Evolutionary conservation across 2,329 filamentous ascomycete species (phyloP).

Genomic region (Thermochaetoides dissita): DNA sequence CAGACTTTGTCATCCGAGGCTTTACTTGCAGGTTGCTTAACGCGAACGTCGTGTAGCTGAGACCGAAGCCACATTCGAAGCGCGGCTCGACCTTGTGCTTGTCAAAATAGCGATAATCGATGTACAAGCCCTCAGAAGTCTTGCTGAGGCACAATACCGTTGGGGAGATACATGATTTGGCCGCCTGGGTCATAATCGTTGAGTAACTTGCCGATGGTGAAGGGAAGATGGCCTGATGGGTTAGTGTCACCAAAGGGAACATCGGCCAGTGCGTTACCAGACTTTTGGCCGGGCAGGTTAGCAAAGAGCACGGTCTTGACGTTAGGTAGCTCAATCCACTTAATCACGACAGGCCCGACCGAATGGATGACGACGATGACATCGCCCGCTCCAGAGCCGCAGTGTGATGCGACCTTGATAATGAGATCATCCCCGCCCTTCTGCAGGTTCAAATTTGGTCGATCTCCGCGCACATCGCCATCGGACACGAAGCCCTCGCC

Average conservation of each 20-base stretch:
- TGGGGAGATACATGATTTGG: slow-evolving; percentile 55
- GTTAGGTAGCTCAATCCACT: slow-evolving; percentile 62
- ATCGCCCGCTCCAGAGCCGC: slow-evolving; percentile 47
- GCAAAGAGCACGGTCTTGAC: slow-evolving; percentile 70
- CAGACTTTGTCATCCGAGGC: slow-evolving; percentile 31
- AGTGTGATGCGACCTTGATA: slow-evolving; percentile 51
- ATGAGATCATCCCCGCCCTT: slow-evolving; percentile 67
- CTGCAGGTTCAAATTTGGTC: slow-evolving; percentile 62
- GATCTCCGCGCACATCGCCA: slow-evolving; percentile 59
- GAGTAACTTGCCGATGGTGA: slow-evolving; percentile 64
- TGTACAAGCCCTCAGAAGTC: slow-evolving; percentile 70
- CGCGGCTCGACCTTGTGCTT: slow-evolving; percentile 58
- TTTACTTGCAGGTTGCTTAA: slow-evolving; percentile 40
- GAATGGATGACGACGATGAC: slow-evolving; percentile 79
- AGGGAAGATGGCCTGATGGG: slow-evolving; percentile 67
- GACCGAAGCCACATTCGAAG: slow-evolving; percentile 75
- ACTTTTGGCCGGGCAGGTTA: slow-evolving; percentile 79
- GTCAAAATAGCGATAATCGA: slow-evolving; percentile 86
- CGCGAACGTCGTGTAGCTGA: slow-evolving; percentile 66
- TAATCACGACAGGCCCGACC: slow-evolving; percentile 66
- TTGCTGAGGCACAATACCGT: slow-evolving; percentile 61
- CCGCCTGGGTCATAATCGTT: slow-evolving; percentile 64
- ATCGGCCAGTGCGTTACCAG: slow-evolving; percentile 66
- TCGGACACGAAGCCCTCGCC: slow-evolving; percentile 62
- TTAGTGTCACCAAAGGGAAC: slow-evolving; percentile 67